Evolutionary conservation across 805 yeast species (phyloP).

Genomic region (Schizosaccharomyces cryophilus): DNA sequence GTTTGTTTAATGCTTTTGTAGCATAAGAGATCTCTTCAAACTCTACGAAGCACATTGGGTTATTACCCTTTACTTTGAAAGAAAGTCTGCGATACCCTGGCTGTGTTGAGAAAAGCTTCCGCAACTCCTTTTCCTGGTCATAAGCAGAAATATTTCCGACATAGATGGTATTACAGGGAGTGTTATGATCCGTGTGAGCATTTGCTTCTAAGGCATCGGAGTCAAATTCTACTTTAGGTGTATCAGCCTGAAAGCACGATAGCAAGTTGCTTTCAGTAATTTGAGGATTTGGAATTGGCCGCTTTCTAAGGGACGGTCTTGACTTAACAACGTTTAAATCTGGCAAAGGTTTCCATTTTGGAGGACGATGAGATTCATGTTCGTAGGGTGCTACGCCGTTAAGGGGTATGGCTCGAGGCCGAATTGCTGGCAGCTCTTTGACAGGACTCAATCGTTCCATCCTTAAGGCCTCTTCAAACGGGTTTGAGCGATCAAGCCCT

Average conservation of each 20-base stretch:
- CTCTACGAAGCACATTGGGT: constrained; percentile 98
- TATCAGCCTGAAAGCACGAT: too few relatives aligned
- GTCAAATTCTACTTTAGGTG: background rate
- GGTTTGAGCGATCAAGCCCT: background rate
- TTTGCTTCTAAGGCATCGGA: background rate
- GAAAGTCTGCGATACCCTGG: constrained; percentile 81
- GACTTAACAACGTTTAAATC: background rate
- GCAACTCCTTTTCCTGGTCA: constrained; percentile 78
- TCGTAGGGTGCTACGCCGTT: background rate
- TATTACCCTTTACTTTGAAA: constrained; percentile 63
- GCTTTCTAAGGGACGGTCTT: background rate
- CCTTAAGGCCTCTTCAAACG: background rate
- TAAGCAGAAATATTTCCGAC: constrained; percentile 96
- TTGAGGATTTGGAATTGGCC: background rate
- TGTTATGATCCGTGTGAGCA: constrained; percentile 87
- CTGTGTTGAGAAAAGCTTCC: constrained; percentile 67
- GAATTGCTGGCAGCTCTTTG: background rate
- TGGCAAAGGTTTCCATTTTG: background rate
- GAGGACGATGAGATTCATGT: background rate
- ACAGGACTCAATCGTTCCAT: background rate
- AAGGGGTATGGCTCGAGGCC: background rate
- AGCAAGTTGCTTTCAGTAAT: too few relatives aligned
- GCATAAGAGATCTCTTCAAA: constrained; percentile 90
- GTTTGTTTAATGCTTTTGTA: constrained; percentile 74
- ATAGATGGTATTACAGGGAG: constrained; percentile 90